Evolutionary conservation across 768 basidiomycete species (phyloP).

Genomic region (Leucosporidium creatinivorum): DNA sequence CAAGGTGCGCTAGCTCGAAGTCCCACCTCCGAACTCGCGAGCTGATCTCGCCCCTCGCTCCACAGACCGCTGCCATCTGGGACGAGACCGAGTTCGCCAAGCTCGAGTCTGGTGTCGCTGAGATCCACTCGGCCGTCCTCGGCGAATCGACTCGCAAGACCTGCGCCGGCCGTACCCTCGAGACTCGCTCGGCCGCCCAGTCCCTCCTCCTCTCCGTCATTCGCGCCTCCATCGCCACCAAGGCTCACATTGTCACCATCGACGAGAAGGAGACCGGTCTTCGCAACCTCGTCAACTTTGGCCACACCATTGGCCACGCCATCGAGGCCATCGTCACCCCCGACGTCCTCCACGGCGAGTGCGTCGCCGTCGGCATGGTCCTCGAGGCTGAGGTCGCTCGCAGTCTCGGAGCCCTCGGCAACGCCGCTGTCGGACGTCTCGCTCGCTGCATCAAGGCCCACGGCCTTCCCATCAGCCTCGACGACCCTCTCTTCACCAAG

Average conservation of each 20-base stretch:
- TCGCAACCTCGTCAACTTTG: constrained; percentile 97
- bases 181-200: constrained; percentile 64
- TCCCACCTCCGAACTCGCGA: background rate
- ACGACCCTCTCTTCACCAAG: constrained; percentile 67
- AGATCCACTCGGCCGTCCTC: constrained; percentile 74
- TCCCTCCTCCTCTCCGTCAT: constrained; percentile 83
- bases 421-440: constrained; percentile 86
- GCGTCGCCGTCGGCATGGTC: constrained; percentile 90
- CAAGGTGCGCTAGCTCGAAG: constrained; percentile 56
- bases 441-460: constrained; percentile 80
- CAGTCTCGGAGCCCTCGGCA: constrained; percentile 74
- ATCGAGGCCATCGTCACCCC: constrained; percentile 95
- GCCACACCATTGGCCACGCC: constrained; percentile 96
- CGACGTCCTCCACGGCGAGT: constrained; percentile 90
- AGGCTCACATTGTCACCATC: constrained; percentile 91
- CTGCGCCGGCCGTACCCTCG: constrained; percentile 45
- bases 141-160: constrained; percentile 53
- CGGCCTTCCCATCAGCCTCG: constrained; percentile 74
- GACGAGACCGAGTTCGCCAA: constrained; percentile 78
- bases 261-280: constrained; percentile 95
- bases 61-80: constrained; percentile 98
- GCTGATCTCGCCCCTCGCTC: background rate
- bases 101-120: constrained; percentile 74
- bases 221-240: constrained; percentile 85
- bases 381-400: constrained; percentile 91